Evolutionary conservation across 257 asterid species (phyloP).

Genomic region (Phtheirospermum japonicum): DNA sequence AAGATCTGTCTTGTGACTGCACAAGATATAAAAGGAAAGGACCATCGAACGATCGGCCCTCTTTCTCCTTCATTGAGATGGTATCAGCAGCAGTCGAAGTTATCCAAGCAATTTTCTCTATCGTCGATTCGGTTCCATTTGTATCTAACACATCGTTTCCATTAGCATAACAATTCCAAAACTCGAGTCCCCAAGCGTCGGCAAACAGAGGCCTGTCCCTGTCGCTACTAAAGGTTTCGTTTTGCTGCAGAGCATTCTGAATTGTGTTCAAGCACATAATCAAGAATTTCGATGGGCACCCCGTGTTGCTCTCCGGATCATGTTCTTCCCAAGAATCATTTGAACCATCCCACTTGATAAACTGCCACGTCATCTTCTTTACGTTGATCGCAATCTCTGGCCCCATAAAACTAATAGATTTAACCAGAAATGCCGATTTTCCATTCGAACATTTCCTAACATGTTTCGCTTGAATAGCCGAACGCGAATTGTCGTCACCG

Average conservation of each 20-base stretch:
- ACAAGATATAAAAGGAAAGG: constrained; percentile 81
- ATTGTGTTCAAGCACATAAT: constrained; percentile 51
- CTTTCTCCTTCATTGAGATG: constrained; percentile 62
- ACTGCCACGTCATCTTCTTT: constrained; percentile 32
- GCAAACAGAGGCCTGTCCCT: constrained; percentile 47
- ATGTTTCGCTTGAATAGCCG: no score
- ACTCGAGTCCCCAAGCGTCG: constrained; percentile 65
- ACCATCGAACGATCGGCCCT: constrained; percentile 43
- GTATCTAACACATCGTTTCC: constrained; percentile 59
- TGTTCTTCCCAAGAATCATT: constrained; percentile 24
- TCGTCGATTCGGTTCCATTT: constrained; percentile 37
- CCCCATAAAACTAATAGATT: constrained; percentile 28
- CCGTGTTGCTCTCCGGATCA: constrained; percentile 27
- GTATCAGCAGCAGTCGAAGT: constrained; percentile 69
- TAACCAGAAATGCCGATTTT: constrained; percentile 5
- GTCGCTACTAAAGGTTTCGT: constrained; percentile 37
- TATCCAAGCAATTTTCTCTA: constrained; percentile 75
- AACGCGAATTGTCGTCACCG: background rate
- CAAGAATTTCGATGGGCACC: constrained; percentile 69
- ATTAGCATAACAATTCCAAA: constrained; percentile 56
- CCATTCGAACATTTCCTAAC: background rate
- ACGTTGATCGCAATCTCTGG: constrained; percentile 35
- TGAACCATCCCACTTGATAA: constrained; percentile 26
- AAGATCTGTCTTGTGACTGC: constrained; percentile 61
- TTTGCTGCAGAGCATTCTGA: constrained; percentile 43